Conservation (phyloP, 129 eudicot species). For the Flaveria ramosissima region DNA sequence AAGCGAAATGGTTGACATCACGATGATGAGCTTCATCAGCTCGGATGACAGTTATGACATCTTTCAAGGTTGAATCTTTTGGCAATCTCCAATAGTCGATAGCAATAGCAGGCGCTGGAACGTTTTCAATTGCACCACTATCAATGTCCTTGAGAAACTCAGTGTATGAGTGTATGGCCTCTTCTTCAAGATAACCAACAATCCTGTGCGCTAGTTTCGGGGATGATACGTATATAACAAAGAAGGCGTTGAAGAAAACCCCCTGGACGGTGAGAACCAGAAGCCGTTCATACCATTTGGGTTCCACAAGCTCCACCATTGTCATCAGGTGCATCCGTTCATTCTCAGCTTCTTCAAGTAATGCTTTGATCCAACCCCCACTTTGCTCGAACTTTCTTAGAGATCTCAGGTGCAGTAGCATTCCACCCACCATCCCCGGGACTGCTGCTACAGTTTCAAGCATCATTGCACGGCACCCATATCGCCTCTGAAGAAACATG, state of each 20-base stretch:
- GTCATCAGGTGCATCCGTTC: constrained; percentile 99
- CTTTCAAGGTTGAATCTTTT: constrained; percentile 77
- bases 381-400: constrained; percentile 88
- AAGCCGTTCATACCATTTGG: constrained; percentile 89
- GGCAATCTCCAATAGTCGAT: constrained; percentile 97
- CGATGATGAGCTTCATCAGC: constrained; percentile 99
- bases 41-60: constrained; percentile 85
- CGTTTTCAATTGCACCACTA: constrained; percentile 73
- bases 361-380: constrained; percentile 98
- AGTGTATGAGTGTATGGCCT: constrained; percentile 90
- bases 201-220: constrained; percentile 94
- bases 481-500: constrained; percentile 74
- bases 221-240: constrained; percentile 67
- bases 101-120: constrained; percentile 94
- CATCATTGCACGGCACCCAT: constrained; percentile 99
- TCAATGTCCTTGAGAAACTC: constrained; percentile 91
- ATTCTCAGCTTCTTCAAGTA: constrained; percentile 97
- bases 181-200: constrained; percentile 96
- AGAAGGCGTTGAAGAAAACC: constrained; percentile 82
- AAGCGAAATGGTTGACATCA: constrained; percentile 97
- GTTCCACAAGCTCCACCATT: constrained; percentile 96
- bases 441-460: constrained; percentile 98
- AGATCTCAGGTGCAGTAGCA: constrained; percentile 88
- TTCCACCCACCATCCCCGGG: constrained; percentile 99
- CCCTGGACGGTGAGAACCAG: constrained; percentile 92